phyloP scores from a whole-genome alignment of 164 flowering plant species.

The Macadamia integrifolia region DNA sequence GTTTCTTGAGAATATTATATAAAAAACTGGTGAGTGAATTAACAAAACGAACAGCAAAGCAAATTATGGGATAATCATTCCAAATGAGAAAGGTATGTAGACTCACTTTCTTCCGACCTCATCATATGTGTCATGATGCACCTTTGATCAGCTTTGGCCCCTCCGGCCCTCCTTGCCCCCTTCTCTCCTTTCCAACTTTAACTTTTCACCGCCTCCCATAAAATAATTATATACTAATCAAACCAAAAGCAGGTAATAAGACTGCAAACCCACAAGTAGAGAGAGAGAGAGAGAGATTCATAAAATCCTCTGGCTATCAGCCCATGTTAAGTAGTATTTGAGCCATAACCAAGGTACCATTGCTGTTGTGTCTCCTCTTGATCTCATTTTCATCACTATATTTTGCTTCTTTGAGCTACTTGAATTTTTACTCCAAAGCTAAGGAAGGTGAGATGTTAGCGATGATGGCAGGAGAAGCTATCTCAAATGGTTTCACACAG shows the following conservation, averaged over 20 bases:
- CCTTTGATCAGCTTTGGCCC: slow-evolving; percentile 26
- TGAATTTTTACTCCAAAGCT: slow-evolving; percentile 4
- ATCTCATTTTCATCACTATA: slow-evolving; percentile 9
- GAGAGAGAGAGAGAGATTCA: slow-evolving; percentile 6
- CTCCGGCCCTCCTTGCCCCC: neutral
- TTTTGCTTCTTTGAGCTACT: neutral
- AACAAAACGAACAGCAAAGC: slow-evolving; percentile 25
- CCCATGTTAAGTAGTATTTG: slow-evolving; percentile 9
- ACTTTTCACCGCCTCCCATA: slow-evolving; percentile 64
- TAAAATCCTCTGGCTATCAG: slow-evolving; percentile 1
- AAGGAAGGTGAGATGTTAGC: slow-evolving; percentile 14
- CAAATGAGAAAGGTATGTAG: slow-evolving; percentile 53
- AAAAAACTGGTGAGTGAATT: neutral
- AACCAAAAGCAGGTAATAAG: slow-evolving; percentile 4
- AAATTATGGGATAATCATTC: slow-evolving; percentile 89
- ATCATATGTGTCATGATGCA: slow-evolving; percentile 86
- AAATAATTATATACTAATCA: slow-evolving; percentile 24
- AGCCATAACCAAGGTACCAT: slow-evolving; percentile 11
- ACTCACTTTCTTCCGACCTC: slow-evolving; percentile 43
- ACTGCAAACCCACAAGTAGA: neutral
- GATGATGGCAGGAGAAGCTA: slow-evolving; percentile 51
- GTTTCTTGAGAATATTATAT: neutral
- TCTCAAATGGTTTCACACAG: slow-evolving; percentile 40
- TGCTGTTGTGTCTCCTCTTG: slow-evolving; percentile 15
- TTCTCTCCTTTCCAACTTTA: slow-evolving; percentile 32